phyloP scores from a whole-genome alignment of 2,329 filamentous ascomycete species.

The Penicillium sp. region DNA sequence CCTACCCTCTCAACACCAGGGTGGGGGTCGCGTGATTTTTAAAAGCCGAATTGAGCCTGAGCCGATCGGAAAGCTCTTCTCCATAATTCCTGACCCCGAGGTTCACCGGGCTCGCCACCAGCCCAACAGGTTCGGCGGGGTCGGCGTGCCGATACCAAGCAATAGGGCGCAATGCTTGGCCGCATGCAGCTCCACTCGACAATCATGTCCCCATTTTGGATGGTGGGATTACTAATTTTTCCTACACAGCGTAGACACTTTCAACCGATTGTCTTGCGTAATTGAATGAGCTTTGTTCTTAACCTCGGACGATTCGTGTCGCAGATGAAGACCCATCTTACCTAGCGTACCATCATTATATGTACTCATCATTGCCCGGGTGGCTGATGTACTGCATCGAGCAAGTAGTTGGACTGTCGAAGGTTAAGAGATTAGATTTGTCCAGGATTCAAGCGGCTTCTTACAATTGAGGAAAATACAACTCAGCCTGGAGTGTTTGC shows the following conservation, averaged over 20 bases:
- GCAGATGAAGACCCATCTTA: too few relatives aligned
- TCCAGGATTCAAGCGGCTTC: too few relatives aligned
- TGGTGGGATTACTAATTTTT: conserved; percentile 4
- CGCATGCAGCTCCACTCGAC: not conserved
- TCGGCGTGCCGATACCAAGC: conserved; percentile 15
- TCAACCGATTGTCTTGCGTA: not conserved
- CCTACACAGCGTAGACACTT: not conserved
- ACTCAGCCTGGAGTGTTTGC: too few relatives aligned
- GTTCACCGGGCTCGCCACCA: not conserved
- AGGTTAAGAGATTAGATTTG: too few relatives aligned
- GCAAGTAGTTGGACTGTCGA: too few relatives aligned
- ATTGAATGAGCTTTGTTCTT: not conserved
- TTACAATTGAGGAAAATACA: too few relatives aligned
- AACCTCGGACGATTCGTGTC: not conserved
- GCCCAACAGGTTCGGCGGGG: conserved; percentile 3
- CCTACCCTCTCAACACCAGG: not conserved
- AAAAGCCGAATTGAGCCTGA: not conserved
- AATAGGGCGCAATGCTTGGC: conserved; percentile 9
- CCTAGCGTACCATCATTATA: too few relatives aligned
- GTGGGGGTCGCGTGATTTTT: not conserved
- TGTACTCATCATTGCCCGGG: too few relatives aligned
- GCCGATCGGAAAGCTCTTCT: conserved; percentile 7
- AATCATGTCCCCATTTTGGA: conserved; percentile 1
- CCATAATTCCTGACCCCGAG: conserved; percentile 10
- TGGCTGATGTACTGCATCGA: too few relatives aligned